Evolutionary conservation across 805 yeast genomes (phyloP).

Genomic region (Cyberlindnera xylosilytica): DNA sequence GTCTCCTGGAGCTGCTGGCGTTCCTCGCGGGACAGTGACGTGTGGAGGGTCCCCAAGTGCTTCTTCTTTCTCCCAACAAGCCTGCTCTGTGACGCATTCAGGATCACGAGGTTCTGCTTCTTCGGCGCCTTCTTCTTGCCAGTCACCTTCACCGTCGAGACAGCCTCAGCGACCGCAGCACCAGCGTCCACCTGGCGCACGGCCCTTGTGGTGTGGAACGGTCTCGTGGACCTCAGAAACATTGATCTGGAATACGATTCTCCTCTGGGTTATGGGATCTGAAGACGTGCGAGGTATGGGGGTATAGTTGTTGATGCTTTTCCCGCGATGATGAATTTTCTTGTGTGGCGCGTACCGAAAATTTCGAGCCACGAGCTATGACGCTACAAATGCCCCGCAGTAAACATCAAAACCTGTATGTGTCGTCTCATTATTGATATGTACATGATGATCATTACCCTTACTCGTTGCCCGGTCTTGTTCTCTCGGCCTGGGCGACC

Average conservation of each 20-base stretch:
- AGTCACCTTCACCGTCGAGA: conserved; percentile 11
- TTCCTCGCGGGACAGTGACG: conserved; percentile 1
- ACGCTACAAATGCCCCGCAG: no score
- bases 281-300: no score
- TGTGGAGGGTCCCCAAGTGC: background rate
- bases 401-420: no score
- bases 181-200: conserved; percentile 3
- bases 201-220: conserved; percentile 7
- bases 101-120: conserved; percentile 23
- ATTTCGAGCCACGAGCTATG: background rate
- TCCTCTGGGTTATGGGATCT: no score
- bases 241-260: no score
- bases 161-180: background rate
- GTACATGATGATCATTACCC: background rate
- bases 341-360: conserved; percentile 1
- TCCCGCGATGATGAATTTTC: background rate
- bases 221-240: conserved; percentile 3
- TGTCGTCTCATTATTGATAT: background rate
- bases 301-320: background rate
- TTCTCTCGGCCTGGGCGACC: conserved; percentile 21
- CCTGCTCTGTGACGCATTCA: conserved; percentile 22
- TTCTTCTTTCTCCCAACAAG: conserved; percentile 12
- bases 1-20: conserved; percentile 7
- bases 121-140: conserved; percentile 26
- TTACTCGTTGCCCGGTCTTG: background rate